phyloP scores from a whole-genome alignment of 164 flowering plant genomes.

The Annona squamosa region DNA sequence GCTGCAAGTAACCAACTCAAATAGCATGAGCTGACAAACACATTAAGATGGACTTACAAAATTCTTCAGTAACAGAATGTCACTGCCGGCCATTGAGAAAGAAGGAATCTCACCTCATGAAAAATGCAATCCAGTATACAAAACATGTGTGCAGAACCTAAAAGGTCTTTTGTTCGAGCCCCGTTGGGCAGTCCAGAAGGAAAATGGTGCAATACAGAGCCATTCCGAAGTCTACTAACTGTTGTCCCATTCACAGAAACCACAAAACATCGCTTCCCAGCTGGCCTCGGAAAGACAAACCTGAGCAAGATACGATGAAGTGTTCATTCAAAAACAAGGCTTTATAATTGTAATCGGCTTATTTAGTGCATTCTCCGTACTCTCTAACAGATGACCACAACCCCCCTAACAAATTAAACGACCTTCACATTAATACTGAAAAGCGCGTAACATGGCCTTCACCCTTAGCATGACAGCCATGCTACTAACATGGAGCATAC shows the following conservation, averaged over 20 bases:
- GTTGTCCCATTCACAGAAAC: conserved; percentile 88
- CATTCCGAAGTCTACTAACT: conserved; percentile 76
- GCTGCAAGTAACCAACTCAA: conserved; percentile 35
- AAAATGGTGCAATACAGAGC: conserved; percentile 74
- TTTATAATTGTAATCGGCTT: too few species aligned
- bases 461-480: too few species aligned
- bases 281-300: conserved; percentile 85
- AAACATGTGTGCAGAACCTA: conserved; percentile 58
- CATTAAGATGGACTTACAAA: background rate
- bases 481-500: too few species aligned
- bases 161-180: conserved; percentile 43
- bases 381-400: too few species aligned
- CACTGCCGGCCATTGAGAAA: background rate
- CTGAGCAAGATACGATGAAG: conserved; percentile 22
- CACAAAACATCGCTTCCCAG: conserved; percentile 91
- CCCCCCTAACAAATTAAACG: too few species aligned
- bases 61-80: background rate
- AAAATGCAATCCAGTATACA: conserved; percentile 87
- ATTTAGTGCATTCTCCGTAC: too few species aligned
- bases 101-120: conserved; percentile 58
- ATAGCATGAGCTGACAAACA: conserved; percentile 5
- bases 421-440: too few species aligned
- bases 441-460: too few species aligned
- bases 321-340: too few species aligned
- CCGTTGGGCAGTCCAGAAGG: conserved; percentile 90